These are phyloP conservation scores for Moesziomyces antarcticus DNA, from an alignment of 1,284 basidiomycete species.

Conservation along the genomic window DNA sequence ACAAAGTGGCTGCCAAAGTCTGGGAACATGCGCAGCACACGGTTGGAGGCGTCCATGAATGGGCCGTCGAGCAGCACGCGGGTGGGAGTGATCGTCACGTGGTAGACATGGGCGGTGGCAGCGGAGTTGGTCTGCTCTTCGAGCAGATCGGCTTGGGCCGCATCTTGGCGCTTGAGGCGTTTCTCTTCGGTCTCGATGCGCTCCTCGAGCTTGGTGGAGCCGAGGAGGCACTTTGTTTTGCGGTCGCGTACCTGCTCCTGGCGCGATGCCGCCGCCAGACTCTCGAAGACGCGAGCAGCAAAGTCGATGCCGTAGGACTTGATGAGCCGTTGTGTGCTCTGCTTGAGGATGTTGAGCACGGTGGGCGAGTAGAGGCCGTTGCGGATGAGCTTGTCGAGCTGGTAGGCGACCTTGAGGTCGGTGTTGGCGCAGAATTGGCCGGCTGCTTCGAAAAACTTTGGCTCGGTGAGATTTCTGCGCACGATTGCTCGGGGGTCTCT, in stretches of 20 bases:
- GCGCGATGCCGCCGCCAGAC: constrained; percentile 11
- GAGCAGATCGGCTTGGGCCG: constrained; percentile 2
- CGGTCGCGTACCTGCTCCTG: constrained; percentile 23
- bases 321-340: constrained; percentile 12
- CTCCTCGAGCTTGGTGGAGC: constrained; percentile 16
- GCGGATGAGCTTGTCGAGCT: constrained; percentile 30
- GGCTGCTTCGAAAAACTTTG: constrained; percentile 13
- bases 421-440: constrained; percentile 14
- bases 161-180: constrained; percentile 15
- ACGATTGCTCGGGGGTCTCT: constrained; percentile 9
- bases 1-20: constrained; percentile 32
- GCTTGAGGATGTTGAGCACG: constrained; percentile 19
- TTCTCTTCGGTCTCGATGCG: constrained; percentile 13
- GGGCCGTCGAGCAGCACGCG: constrained; percentile 24
- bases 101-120: constrained; percentile 30
- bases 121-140: constrained; percentile 2
- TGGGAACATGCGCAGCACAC: constrained; percentile 31
- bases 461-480: constrained; percentile 18
- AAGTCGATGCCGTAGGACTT: constrained; percentile 12
- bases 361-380: constrained; percentile 31
- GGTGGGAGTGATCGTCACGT: constrained; percentile 34
- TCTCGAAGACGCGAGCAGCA: constrained; percentile 21
- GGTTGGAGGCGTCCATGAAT: constrained; percentile 33
- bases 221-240: constrained; percentile 21
- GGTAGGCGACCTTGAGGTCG: constrained; percentile 27